These are phyloP conservation scores for Pestalotiopsis sp. DNA, from an alignment of 2,329 filamentous ascomycete species.

Conservation along the genomic window DNA sequence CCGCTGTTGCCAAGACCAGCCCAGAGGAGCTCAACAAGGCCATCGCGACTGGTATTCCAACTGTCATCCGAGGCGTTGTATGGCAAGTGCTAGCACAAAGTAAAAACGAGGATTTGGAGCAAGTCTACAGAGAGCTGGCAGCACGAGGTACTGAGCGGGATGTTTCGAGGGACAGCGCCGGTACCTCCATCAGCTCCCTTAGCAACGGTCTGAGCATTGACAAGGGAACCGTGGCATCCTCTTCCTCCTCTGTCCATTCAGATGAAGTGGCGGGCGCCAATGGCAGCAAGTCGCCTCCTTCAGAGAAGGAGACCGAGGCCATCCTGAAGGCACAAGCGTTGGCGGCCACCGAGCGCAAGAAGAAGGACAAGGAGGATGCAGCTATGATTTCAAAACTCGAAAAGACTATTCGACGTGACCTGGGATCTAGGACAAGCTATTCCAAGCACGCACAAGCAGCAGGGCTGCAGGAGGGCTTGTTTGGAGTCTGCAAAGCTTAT, in stretches of 20 bases:
- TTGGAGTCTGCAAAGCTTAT: slow-evolving; percentile 96
- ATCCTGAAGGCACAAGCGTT: slow-evolving; percentile 65
- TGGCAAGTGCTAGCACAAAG: slow-evolving; percentile 98
- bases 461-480: slow-evolving; percentile 89
- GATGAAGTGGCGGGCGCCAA: slow-evolving; percentile 65
- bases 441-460: slow-evolving; percentile 93
- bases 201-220: slow-evolving; percentile 60
- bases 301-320: slow-evolving; percentile 65
- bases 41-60: slow-evolving; percentile 91
- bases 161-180: slow-evolving; percentile 60
- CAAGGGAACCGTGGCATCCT: slow-evolving; percentile 72
- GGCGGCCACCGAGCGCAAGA: slow-evolving; percentile 69
- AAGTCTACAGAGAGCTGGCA: slow-evolving; percentile 81
- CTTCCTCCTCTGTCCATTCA: slow-evolving; percentile 83
- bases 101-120: slow-evolving; percentile 88
- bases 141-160: slow-evolving; percentile 82
- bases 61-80: slow-evolving; percentile 94
- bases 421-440: slow-evolving; percentile 92
- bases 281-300: slow-evolving; percentile 53
- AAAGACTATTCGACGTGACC: slow-evolving; percentile 86
- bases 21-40: slow-evolving; percentile 87
- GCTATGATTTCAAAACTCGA: slow-evolving; percentile 79
- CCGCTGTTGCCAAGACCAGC: slow-evolving; percentile 84
- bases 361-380: slow-evolving; percentile 77
- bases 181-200: slow-evolving; percentile 50